Evolutionary conservation across 2,329 filamentous ascomycete genomes (phyloP).

Genomic region (Trichoderma sp.): DNA sequence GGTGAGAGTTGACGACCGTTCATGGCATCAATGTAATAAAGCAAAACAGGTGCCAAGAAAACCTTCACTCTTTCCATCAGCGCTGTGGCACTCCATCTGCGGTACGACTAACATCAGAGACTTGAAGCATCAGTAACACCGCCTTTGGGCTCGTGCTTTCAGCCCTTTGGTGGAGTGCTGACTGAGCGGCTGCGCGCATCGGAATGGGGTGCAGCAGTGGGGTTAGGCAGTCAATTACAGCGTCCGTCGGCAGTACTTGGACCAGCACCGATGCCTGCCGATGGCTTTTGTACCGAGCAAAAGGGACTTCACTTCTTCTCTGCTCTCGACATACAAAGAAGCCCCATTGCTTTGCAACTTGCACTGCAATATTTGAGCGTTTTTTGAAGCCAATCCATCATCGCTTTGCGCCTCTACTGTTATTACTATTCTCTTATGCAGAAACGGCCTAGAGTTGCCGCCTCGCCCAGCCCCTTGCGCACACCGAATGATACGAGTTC

Average conservation of each 20-base stretch:
- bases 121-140: background rate
- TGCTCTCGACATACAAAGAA: background rate
- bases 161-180: background rate
- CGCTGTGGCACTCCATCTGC: background rate
- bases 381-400: background rate
- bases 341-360: background rate
- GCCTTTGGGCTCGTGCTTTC: background rate
- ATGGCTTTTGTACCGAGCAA: background rate
- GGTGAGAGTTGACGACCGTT: background rate
- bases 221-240: constrained; percentile 12
- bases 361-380: background rate
- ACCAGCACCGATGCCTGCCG: background rate
- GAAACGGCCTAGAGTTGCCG: background rate
- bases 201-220: constrained; percentile 16
- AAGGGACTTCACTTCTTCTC: background rate
- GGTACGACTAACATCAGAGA: background rate
- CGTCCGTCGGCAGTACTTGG: background rate
- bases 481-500: background rate
- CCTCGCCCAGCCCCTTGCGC: background rate
- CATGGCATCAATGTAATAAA: background rate
- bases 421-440: background rate
- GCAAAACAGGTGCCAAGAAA: background rate
- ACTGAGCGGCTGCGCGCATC: background rate
- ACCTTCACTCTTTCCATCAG: background rate
- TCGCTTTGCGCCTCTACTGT: background rate